Evolutionary conservation across 2,329 filamentous ascomycete genomes (phyloP).

Genomic region (Pestalotiopsis fici): DNA sequence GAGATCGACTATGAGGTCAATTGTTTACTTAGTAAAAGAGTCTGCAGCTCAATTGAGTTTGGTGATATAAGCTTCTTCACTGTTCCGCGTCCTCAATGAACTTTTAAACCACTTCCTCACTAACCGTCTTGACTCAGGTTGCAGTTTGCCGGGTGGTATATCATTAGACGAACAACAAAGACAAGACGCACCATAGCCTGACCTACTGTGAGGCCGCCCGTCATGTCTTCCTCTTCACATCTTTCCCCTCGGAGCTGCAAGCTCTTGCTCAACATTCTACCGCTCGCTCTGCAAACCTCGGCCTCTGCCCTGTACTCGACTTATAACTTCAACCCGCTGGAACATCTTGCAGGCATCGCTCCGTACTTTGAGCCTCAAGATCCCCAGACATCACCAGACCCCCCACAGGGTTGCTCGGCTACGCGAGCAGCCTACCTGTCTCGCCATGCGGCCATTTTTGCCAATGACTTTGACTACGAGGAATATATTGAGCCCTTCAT

Average conservation of each 20-base stretch:
- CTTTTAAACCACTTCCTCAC: not conserved
- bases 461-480: slow-evolving; percentile 61
- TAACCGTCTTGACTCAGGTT: not conserved
- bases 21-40: not conserved
- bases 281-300: slow-evolving; percentile 11
- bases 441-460: slow-evolving; percentile 62
- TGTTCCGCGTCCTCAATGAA: not conserved
- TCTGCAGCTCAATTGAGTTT: too few relatives aligned
- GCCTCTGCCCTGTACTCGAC: slow-evolving; percentile 15
- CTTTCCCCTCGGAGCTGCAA: not conserved
- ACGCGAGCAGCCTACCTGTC: slow-evolving; percentile 55
- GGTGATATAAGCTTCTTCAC: not conserved
- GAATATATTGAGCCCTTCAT: slow-evolving; percentile 58
- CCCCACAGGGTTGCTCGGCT: slow-evolving; percentile 51
- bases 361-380: slow-evolving; percentile 56
- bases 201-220: not conserved
- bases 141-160: too few relatives aligned
- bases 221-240: not conserved
- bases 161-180: too few relatives aligned
- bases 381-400: slow-evolving; percentile 40
- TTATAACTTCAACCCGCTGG: slow-evolving; percentile 17
- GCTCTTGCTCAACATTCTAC: slow-evolving; percentile 6
- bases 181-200: not conserved
- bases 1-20: not conserved
- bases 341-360: slow-evolving; percentile 15